Percentiles rank a stretch among this genome's conserved stretches.
Evolutionary conservation across 345 rosid species (phyloP).

Genomic region (Aegle marmelos): DNA sequence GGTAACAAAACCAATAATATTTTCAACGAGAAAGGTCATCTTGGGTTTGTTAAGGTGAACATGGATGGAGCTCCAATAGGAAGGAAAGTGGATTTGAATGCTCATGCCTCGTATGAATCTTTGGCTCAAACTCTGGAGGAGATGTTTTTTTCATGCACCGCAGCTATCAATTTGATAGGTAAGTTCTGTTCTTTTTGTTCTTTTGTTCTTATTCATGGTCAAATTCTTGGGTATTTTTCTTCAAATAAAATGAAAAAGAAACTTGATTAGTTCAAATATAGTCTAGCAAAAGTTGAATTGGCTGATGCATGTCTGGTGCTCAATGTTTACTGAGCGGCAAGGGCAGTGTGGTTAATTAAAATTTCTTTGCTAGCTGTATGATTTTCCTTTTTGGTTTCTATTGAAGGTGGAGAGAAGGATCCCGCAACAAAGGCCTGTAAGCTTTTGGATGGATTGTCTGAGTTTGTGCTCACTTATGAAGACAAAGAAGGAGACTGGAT

Average conservation of each 20-base stretch:
- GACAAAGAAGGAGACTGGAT: constrained; percentile 98
- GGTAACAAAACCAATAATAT: constrained; percentile 21
- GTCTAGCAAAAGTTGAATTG: neutral
- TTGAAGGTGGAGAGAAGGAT: constrained; percentile 33
- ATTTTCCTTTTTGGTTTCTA: neutral
- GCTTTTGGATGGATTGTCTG: constrained; percentile 81
- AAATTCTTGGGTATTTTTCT: neutral
- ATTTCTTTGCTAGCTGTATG: neutral
- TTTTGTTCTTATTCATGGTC: neutral
- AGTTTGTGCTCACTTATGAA: constrained; percentile 84
- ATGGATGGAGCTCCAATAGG: constrained; percentile 90
- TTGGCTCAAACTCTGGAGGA: constrained; percentile 66
- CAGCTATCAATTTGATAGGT: constrained; percentile 38
- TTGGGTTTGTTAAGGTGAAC: constrained; percentile 84
- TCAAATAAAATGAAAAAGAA: neutral
- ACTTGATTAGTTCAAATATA: neutral
- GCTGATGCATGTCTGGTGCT: neutral
- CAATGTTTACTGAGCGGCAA: neutral
- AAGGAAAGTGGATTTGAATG: constrained; percentile 81
- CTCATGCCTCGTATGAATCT: constrained; percentile 66
- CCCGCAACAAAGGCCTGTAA: constrained; percentile 36
- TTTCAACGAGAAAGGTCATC: constrained; percentile 45
- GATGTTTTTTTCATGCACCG: constrained; percentile 62
- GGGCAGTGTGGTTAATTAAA: neutral
- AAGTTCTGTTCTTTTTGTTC: constrained; percentile 16